Percentiles rank a stretch among this genome's conserved stretches.
These are phyloP conservation scores for Tuber brumale DNA, from an alignment of 495 filamentous ascomycete genomes.

Conservation along the genomic window DNA sequence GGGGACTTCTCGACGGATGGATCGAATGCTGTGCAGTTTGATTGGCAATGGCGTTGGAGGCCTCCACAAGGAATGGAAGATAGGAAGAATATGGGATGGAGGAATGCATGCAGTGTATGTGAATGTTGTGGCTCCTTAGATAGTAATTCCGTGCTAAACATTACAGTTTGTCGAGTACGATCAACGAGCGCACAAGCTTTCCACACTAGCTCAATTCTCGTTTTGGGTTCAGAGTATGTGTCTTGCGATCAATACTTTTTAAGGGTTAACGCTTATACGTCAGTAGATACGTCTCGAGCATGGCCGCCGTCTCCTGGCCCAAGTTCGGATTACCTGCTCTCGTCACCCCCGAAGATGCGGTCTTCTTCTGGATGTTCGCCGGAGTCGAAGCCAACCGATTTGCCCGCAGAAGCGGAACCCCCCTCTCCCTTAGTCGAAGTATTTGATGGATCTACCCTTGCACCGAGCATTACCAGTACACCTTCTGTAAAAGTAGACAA, in stretches of 20 bases:
- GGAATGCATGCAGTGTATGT: conserved; percentile 79
- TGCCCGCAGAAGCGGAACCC: conserved; percentile 59
- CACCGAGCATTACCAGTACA: conserved; percentile 46
- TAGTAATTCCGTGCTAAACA: conserved; percentile 22
- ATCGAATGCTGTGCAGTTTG: conserved; percentile 74
- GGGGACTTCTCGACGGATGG: conserved; percentile 81
- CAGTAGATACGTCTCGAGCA: conserved; percentile 39
- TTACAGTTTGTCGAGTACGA: conserved; percentile 88
- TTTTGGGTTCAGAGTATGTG: conserved; percentile 84
- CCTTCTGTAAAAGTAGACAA: conserved; percentile 63
- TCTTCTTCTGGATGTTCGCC: conserved; percentile 55
- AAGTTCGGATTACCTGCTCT: conserved; percentile 64
- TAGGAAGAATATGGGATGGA: conserved; percentile 76
- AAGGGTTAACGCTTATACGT: conserved; percentile 11
- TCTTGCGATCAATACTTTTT: not conserved
- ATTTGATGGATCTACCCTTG: conserved; percentile 48
- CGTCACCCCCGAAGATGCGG: conserved; percentile 67
- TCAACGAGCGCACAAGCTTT: conserved; percentile 77
- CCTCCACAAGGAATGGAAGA: conserved; percentile 79
- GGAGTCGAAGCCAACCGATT: conserved; percentile 29
- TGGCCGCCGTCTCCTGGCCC: conserved; percentile 38
- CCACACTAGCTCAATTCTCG: conserved; percentile 82
- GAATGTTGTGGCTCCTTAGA: conserved; percentile 7
- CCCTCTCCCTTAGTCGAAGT: conserved; percentile 55
- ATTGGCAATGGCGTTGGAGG: conserved; percentile 95